These are phyloP conservation scores for Hortiboletus rubellus DNA, from an alignment of 1,284 basidiomycete species.

Conservation along the genomic window DNA sequence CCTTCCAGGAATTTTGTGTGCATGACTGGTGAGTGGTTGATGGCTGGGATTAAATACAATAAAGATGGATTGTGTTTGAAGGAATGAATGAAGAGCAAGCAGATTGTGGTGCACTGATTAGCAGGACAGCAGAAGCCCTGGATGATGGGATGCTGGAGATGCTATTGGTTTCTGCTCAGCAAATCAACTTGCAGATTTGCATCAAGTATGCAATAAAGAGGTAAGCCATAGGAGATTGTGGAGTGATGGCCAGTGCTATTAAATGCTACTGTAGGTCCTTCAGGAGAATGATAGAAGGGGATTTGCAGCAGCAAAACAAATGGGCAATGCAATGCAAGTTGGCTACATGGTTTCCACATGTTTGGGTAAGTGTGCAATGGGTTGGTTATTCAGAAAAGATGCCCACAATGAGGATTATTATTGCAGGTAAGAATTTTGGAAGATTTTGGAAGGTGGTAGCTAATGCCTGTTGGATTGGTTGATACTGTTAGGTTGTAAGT, in stretches of 20 bases:
- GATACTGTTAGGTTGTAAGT: too few relatives aligned
- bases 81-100: neutral
- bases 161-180: neutral
- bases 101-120: constrained; percentile 2
- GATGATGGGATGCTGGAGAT: neutral
- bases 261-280: neutral
- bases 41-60: too few relatives aligned
- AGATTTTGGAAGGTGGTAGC: too few relatives aligned
- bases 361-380: too few relatives aligned
- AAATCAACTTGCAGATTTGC: neutral
- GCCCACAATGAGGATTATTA: too few relatives aligned
- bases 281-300: neutral
- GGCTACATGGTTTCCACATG: too few relatives aligned
- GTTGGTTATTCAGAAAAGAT: too few relatives aligned
- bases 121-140: neutral
- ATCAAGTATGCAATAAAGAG: neutral
- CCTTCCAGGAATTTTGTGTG: too few relatives aligned
- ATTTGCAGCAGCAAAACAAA: too few relatives aligned
- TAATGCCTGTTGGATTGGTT: too few relatives aligned
- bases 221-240: neutral
- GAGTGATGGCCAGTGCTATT: neutral
- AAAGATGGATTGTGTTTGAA: neutral
- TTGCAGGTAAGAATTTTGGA: neutral
- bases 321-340: too few relatives aligned
- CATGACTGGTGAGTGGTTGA: too few relatives aligned